phyloP scores from a whole-genome alignment of 768 basidiomycete species.

The Mycena metata region DNA sequence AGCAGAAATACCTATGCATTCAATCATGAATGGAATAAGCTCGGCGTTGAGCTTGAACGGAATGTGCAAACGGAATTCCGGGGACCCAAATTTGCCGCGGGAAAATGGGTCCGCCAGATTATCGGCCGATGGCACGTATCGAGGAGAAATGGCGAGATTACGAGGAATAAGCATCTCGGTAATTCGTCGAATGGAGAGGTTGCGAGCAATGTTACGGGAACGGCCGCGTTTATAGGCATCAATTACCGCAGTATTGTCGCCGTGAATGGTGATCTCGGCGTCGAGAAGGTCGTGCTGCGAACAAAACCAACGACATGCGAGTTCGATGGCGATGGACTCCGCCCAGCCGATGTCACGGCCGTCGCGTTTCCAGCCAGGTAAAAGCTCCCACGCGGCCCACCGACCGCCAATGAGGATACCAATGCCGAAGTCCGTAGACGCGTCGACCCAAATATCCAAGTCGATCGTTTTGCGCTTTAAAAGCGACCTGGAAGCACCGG shows the following conservation, averaged over 20 bases:
- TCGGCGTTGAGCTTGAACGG: constrained; percentile 37
- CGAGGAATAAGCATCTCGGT: too few relatives aligned
- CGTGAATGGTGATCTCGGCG: constrained; percentile 8
- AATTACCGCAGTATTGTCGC: constrained; percentile 22
- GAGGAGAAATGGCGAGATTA: constrained; percentile 29
- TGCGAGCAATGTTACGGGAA: constrained; percentile 11
- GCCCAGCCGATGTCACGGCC: constrained; percentile 21
- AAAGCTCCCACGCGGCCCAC: constrained; percentile 11
- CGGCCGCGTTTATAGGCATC: constrained; percentile 17
- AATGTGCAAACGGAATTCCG: not conserved
- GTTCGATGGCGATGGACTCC: constrained; percentile 12
- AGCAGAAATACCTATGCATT: constrained; percentile 25
- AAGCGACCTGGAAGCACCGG: constrained; percentile 3
- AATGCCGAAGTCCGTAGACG: constrained; percentile 14
- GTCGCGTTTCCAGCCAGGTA: constrained; percentile 11
- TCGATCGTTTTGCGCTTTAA: not conserved
- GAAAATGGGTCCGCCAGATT: constrained; percentile 52
- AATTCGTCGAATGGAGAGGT: constrained; percentile 35
- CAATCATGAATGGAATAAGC: constrained; percentile 27
- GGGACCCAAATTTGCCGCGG: constrained; percentile 34
- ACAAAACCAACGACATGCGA: constrained; percentile 12
- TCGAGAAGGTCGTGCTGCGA: too few relatives aligned
- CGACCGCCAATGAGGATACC: constrained; percentile 5
- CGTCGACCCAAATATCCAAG: constrained; percentile 17
- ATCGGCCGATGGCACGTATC: constrained; percentile 43